phyloP scores from a whole-genome alignment of 202 grass and related monocot species.

The Carex arenaria region DNA sequence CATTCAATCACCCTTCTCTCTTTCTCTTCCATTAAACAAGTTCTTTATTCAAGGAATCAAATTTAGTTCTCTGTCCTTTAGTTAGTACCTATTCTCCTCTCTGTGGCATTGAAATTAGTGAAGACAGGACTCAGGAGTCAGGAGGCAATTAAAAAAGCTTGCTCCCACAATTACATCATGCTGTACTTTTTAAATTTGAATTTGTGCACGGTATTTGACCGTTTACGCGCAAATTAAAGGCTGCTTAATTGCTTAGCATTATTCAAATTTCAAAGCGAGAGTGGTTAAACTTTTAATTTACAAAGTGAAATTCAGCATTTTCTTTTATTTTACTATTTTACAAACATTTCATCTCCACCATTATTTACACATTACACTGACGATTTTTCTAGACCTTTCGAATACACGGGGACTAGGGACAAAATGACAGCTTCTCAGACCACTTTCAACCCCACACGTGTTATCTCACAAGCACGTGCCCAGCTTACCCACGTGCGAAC shows the following conservation, averaged over 20 bases:
- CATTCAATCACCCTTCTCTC: slow-evolving; percentile 5
- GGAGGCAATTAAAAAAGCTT: neutral
- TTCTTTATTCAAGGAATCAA: slow-evolving; percentile 15
- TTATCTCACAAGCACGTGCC: neutral
- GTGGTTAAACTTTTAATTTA: neutral
- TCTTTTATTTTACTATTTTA: slow-evolving; percentile 15
- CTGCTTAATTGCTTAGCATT: neutral
- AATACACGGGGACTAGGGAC: slow-evolving; percentile 16
- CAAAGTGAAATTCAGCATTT: neutral
- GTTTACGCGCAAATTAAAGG: neutral
- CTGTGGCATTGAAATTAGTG: neutral
- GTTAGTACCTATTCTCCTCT: neutral
- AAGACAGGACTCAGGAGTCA: neutral
- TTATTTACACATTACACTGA: slow-evolving; percentile 5
- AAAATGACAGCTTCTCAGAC: slow-evolving; percentile 31
- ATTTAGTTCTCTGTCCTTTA: slow-evolving; percentile 11
- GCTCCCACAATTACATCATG: neutral
- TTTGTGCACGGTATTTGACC: neutral
- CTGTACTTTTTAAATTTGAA: slow-evolving; percentile 9
- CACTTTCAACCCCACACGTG: slow-evolving; percentile 46
- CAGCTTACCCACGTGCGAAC: slow-evolving; percentile 41
- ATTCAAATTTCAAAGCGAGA: neutral
- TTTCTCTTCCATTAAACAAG: neutral
- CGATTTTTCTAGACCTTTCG: slow-evolving; percentile 29
- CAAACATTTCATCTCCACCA: slow-evolving; percentile 5